Evolutionary conservation across 1,284 basidiomycete genomes (phyloP), one percentile per base, ranked within the genome.

Genomic region (Termitomyces sp.): DNA sequence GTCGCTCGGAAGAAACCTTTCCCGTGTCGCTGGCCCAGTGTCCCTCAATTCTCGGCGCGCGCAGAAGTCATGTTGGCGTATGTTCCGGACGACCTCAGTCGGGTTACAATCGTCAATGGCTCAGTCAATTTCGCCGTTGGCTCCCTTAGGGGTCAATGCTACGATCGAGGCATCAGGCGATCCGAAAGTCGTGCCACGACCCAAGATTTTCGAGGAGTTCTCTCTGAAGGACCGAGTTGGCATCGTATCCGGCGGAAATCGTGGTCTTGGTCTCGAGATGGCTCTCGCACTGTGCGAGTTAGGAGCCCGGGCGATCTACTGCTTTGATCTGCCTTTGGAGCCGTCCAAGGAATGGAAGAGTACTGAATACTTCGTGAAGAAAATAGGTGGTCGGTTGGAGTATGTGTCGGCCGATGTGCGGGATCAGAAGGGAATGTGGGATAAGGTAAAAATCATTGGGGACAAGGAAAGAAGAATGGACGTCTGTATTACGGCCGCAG

Each of bases 211-310:
- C 64, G 19, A 46, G 5, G 44, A 46, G 30, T 46, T 46, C 19
- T 46, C 44, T 17, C 19, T 34, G 17, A 34, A 72, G 28, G 85
- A 84, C 62, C 83, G 88, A 17, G 88, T 90, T n/a, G 86, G 82
- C 40, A 74, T 93, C 56, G 82, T 92, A 34, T 88, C 90, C 0
- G 90, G 90, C 9, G 91, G 78, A 5, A 89, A 89, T 91, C 13
- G 45, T 34, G 45, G 45, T 10, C 19, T 46, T 9, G 45, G 45
- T 8, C 45, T 46, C 19, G 31, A 46, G 31, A 46, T 46, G 45
- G 45, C 45, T 34, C 45, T 46, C 13, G 31, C 31, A n/a, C 31
- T 46, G 41, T 80, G 84, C 43, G 91, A 94, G 71, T 83, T 84
- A 6, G 90, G 90, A 48, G 87, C 89, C 2, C 76, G 86, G 13